Conservation (phyloP, 441 rosid species). For the Flueggea neowawraea region DNA sequence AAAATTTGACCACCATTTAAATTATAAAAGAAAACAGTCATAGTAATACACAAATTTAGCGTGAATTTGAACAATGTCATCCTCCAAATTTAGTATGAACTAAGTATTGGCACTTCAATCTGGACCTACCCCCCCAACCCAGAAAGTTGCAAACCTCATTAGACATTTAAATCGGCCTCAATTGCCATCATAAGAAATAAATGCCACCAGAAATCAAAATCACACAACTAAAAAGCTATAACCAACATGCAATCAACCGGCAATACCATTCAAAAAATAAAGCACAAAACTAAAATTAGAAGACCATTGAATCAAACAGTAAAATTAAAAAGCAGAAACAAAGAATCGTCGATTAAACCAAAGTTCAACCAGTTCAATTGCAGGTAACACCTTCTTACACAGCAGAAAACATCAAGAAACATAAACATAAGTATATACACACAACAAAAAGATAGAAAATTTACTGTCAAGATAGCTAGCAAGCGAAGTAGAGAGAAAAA, state of each 20-base stretch:
- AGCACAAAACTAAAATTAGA: neutral
- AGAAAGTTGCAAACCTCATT: neutral
- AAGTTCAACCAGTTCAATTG: conserved; percentile 8
- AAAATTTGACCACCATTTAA: no score
- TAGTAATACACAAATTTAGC: no score
- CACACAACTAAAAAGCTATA: neutral
- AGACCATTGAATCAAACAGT: conserved; percentile 30
- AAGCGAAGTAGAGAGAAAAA: conserved; percentile 93
- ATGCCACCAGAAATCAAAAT: neutral
- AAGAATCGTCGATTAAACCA: conserved; percentile 4
- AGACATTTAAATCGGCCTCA: neutral
- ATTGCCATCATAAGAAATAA: neutral
- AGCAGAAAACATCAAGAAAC: neutral
- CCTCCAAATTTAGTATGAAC: no score
- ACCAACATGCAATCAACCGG: neutral
- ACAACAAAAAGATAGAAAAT: conserved; percentile 12
- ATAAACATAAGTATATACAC: neutral
- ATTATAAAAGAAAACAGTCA: no score
- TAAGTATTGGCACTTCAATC: no score
- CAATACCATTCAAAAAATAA: neutral
- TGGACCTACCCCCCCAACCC: no score
- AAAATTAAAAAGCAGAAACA: neutral
- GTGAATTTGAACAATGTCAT: no score
- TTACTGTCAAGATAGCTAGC: conserved; percentile 98
- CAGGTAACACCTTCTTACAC: conserved; percentile 1